phyloP scores from a whole-genome alignment of 225 moss, liverwort and hornwort species.

The Takakia lepidozioides region DNA sequence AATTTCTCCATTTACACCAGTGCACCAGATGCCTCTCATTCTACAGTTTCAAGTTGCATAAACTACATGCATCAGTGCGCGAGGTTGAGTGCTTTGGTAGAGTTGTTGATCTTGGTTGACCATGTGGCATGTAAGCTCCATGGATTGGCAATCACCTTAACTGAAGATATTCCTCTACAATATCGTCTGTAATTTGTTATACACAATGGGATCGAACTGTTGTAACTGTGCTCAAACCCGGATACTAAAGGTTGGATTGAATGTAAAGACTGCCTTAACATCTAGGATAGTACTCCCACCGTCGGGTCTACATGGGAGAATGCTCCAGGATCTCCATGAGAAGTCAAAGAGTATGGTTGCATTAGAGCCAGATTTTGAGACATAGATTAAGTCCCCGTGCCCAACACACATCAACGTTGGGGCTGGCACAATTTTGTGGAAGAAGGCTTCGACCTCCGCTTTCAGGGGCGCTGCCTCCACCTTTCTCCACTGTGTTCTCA shows the following conservation, averaged over 20 bases:
- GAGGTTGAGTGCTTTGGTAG: too few relatives aligned
- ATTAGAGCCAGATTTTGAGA: conserved; percentile 21
- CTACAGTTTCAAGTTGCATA: too few relatives aligned
- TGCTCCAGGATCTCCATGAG: conserved; percentile 25
- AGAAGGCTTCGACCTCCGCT: conserved; percentile 24
- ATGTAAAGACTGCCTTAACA: conserved; percentile 22
- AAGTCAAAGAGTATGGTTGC: conserved; percentile 18
- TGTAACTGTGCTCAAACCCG: conserved; percentile 5
- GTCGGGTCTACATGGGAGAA: conserved; percentile 13
- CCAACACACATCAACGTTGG: conserved; percentile 37
- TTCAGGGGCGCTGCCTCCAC: conserved; percentile 13
- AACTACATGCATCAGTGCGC: too few relatives aligned
- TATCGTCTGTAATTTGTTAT: too few relatives aligned
- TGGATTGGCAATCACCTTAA: too few relatives aligned
- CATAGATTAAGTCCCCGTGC: conserved; percentile 24
- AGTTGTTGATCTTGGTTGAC: too few relatives aligned
- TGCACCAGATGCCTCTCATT: too few relatives aligned
- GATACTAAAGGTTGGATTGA: conserved; percentile 27
- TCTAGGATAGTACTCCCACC: conserved; percentile 11
- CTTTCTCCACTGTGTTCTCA: conserved; percentile 25
- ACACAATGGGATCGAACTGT: too few relatives aligned
- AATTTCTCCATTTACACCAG: too few relatives aligned
- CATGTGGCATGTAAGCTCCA: too few relatives aligned
- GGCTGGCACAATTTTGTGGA: conserved; percentile 24
- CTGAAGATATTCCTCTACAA: too few relatives aligned